These are phyloP conservation scores for Fusarium torreyae DNA, from an alignment of 2,329 filamentous ascomycete species.

Conservation along the genomic window DNA sequence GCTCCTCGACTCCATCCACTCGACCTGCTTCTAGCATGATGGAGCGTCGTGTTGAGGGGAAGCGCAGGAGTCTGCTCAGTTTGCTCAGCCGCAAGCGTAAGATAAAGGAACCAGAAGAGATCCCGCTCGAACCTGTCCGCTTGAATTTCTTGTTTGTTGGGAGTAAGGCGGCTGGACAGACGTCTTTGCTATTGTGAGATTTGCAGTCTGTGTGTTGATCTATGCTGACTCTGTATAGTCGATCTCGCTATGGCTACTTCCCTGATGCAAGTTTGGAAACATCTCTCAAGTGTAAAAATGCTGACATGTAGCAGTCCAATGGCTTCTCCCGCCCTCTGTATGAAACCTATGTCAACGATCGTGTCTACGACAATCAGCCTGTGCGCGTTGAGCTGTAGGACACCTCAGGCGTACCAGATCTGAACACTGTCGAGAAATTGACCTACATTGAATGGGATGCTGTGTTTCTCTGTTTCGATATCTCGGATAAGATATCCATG, in stretches of 20 bases:
- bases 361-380: conserved; percentile 45
- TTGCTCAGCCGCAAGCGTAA: conserved; percentile 52
- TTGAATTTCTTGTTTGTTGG: conserved; percentile 59
- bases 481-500: conserved; percentile 54
- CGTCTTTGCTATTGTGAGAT: conserved; percentile 58
- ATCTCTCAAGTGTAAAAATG: neutral
- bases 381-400: conserved; percentile 58
- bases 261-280: conserved; percentile 52
- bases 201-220: fast-evolving
- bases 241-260: conserved; percentile 57
- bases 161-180: conserved; percentile 53
- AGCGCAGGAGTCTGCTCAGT: conserved; percentile 40
- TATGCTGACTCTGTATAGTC: conserved; percentile 46
- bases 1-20: conserved; percentile 28
- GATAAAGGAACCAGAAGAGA: conserved; percentile 31
- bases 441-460: conserved; percentile 57
- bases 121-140: conserved; percentile 43
- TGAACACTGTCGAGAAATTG: conserved; percentile 54
- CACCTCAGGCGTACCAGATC: conserved; percentile 58
- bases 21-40: conserved; percentile 30
- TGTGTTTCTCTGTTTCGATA: conserved; percentile 59
- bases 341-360: conserved; percentile 54
- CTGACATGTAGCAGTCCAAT: conserved; percentile 47
- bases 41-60: conserved; percentile 11
- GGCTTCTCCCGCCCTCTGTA: conserved; percentile 54